Evolutionary conservation across 1,284 basidiomycete species (phyloP), one percentile per base, ranked within the genome.

Genomic region (Wallemia mellicola): DNA sequence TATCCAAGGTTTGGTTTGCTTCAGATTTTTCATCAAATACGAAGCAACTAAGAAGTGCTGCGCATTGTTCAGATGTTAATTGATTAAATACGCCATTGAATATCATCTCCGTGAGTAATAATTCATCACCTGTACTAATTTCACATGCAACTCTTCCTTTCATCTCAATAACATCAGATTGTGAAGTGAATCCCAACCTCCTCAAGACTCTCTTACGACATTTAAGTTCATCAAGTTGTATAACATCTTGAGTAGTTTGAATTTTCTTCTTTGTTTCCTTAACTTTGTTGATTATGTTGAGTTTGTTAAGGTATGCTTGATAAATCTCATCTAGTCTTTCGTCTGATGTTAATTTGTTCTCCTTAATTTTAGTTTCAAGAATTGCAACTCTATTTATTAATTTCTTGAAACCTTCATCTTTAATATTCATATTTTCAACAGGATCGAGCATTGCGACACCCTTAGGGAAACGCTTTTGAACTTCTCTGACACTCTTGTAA

Each of bases 61-160:
- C 92, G 67, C 83, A 88, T 63, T 95, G 87, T 67, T 95, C 88
- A 0, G 94, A 91, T 0, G 78, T 74, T 38, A 98, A 71, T 1
- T 83, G 71, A 67, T 95, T 95, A 75, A 99, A 98, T 2, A 82
- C 83, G 60, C 92, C 92, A 64, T 94, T 89, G 75, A 99, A 98
- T 64, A 98, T 84, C 68, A 99, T 77, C 70, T 99, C 94, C 0
- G 94, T 98, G 62, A 99, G 75, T 27, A 99, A 74, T 58, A 99
- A 71, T 71, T 99, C 94, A 67, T 99, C 94, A 15, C 94, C 94
- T 0, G 91, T 84, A 65, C 83, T 88, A 69, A 99, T 96, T 72
- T 99, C 94, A 70, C 94, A 99, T 19, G 94, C 94, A 0, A 98
- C 94, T 54, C 94, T 77, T 0, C 94, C 94, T 72, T 99, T 99